A percentile compares a stretch with the other conserved stretches of the same genome.
Evolutionary conservation across 2,329 filamentous ascomycete genomes (phyloP).

Genomic region (Alternaria consortialis): DNA sequence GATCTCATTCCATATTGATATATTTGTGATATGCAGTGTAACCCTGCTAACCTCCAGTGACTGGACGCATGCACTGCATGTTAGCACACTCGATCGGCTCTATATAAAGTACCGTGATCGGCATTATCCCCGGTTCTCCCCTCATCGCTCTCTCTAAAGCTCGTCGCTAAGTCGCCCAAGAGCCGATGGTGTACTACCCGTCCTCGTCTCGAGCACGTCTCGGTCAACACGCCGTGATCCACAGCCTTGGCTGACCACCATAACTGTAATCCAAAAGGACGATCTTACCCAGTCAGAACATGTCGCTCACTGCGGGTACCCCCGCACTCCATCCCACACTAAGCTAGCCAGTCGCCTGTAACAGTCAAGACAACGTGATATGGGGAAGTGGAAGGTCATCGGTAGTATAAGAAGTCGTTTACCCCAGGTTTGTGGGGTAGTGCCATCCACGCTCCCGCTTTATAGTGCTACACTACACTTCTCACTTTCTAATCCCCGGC

Average conservation of each 20-base stretch:
- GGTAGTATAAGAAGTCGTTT: conserved; percentile 2
- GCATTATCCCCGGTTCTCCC: background rate
- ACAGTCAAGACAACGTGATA: background rate
- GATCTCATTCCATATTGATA: background rate
- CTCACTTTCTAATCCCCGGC: too few relatives aligned
- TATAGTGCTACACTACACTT: background rate
- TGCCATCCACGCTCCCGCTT: background rate
- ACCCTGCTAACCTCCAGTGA: background rate
- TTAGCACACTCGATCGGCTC: background rate
- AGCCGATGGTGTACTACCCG: background rate
- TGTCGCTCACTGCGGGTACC: background rate
- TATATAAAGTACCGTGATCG: conserved; percentile 3
- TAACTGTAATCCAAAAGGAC: background rate
- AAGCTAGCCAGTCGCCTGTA: background rate
- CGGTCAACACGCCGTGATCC: conserved; percentile 14
- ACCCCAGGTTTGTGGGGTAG: conserved; percentile 13
- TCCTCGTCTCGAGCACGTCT: background rate
- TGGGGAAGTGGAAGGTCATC: background rate
- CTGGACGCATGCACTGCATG: background rate
- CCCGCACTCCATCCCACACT: background rate
- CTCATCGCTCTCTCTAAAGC: background rate
- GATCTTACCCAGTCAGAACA: conserved; percentile 1
- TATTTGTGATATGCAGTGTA: background rate
- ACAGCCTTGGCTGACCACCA: background rate
- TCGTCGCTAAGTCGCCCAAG: background rate